Evolutionary conservation across 1,139 yeast species (phyloP).

Genomic region (Taiozyma sp.): DNA sequence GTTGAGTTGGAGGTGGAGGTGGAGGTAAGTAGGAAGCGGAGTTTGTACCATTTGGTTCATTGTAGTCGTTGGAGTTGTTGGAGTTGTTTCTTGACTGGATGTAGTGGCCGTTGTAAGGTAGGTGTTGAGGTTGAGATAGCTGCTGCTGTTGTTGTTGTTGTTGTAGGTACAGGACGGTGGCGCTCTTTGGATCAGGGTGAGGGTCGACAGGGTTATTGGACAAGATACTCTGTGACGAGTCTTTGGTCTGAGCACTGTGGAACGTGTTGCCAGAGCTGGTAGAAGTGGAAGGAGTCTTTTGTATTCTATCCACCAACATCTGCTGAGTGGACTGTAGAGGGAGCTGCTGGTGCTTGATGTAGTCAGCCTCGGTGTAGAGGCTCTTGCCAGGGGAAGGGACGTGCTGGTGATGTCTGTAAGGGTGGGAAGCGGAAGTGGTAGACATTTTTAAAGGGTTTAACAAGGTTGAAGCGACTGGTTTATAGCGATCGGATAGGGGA

Average conservation of each 20-base stretch:
- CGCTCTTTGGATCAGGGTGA: constrained; percentile 1
- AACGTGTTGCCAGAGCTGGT: constrained; percentile 6
- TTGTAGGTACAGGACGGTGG: not conserved
- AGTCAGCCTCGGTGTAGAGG: not conserved
- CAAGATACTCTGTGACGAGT: constrained; percentile 4
- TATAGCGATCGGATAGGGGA: not conserved
- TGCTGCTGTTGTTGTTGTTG: not conserved
- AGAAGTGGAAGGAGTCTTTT: constrained; percentile 2
- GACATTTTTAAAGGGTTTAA: not conserved
- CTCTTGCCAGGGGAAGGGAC: not conserved
- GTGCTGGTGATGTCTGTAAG: constrained; percentile 1
- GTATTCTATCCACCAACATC: not conserved
- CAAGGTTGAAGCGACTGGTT: not conserved
- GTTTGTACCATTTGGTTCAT: not conserved
- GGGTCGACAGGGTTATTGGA: constrained; percentile 6
- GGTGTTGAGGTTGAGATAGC: constrained; percentile 1
- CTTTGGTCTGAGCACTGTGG: constrained; percentile 6
- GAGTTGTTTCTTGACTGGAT: not conserved
- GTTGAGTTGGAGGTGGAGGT: not conserved
- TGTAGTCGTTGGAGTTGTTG: not conserved
- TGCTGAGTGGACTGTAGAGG: not conserved
- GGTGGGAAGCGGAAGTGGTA: not conserved
- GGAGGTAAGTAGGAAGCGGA: not conserved
- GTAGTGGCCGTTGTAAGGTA: not conserved
- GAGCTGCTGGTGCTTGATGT: not conserved